phyloP scores from a whole-genome alignment of 208 protist genomes.

The Trypanosomatidae sp. region DNA sequence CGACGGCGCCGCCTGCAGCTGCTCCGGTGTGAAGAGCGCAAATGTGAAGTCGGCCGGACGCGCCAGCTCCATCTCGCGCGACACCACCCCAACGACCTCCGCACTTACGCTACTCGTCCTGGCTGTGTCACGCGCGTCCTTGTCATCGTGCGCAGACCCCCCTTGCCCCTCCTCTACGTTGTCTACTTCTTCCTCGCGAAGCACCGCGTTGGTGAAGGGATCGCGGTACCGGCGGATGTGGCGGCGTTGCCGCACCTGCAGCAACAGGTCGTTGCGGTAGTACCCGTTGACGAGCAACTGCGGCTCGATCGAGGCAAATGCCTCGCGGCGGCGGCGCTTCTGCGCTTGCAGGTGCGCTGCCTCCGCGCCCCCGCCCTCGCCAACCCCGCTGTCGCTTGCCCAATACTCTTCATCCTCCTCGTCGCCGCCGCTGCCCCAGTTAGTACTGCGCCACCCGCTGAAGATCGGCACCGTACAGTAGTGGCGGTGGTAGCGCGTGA shows the following conservation, averaged over 20 bases:
- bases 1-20: constrained; percentile 30
- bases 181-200: constrained; percentile 38
- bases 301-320: constrained; percentile 72
- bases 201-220: constrained; percentile 42
- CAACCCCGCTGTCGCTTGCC: background rate
- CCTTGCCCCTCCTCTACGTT: background rate
- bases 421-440: constrained; percentile 21
- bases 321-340: constrained; percentile 35
- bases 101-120: constrained; percentile 7
- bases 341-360: background rate
- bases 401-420: background rate
- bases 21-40: constrained; percentile 39
- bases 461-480: constrained; percentile 42
- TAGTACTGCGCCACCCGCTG: constrained; percentile 32
- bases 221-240: constrained; percentile 54
- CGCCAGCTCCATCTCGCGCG: constrained; percentile 61
- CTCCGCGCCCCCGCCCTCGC: background rate
- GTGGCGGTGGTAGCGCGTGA: constrained; percentile 17
- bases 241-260: constrained; percentile 47
- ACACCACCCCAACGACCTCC: constrained; percentile 76
- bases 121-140: background rate
- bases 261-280: constrained; percentile 75
- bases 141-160: background rate
- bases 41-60: constrained; percentile 82
- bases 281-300: constrained; percentile 71